Evolutionary conservation across 176 grass and related monocot genomes (phyloP).

Genomic region (Cenchrus purpureus): DNA sequence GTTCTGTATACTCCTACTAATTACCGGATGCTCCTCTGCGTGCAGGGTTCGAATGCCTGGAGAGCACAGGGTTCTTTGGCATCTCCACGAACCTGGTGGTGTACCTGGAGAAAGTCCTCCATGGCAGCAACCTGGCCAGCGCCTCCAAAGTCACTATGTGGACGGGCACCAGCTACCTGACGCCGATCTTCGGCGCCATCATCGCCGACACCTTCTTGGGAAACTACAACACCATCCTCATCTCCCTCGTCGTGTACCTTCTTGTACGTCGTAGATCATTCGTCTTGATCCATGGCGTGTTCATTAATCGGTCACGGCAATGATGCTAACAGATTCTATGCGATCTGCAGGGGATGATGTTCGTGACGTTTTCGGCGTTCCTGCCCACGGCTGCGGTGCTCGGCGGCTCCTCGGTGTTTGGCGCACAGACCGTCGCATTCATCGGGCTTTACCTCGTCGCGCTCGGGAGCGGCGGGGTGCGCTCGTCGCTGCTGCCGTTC

Average conservation of each 20-base stretch:
- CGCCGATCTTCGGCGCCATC: slow-evolving; percentile 61
- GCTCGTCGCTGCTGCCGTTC: slow-evolving; percentile 65
- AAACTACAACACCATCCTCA: slow-evolving; percentile 61
- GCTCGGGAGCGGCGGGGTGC: slow-evolving; percentile 66
- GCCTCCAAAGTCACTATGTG: slow-evolving; percentile 58
- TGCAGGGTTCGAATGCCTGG: slow-evolving; percentile 63
- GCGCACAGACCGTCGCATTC: slow-evolving; percentile 42
- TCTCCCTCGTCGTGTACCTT: slow-evolving; percentile 60
- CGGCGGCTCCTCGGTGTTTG: not conserved
- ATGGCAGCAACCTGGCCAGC: slow-evolving; percentile 51
- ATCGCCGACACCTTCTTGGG: slow-evolving; percentile 63
- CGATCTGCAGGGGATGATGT: slow-evolving; percentile 50
- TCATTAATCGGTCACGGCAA: not conserved
- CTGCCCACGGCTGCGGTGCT: slow-evolving; percentile 33
- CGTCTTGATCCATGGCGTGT: not conserved
- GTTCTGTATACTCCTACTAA: not conserved
- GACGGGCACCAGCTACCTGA: slow-evolving; percentile 59
- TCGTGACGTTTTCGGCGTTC: slow-evolving; percentile 63
- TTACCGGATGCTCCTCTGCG: not conserved
- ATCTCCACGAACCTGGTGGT: slow-evolving; percentile 60
- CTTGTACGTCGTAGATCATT: slow-evolving; percentile 3
- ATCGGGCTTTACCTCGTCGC: slow-evolving; percentile 74
- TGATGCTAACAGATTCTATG: not conserved
- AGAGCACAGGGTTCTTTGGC: slow-evolving; percentile 62
- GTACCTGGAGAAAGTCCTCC: slow-evolving; percentile 60